phyloP scores from a whole-genome alignment of 345 rosid genomes.

The Rhodomyrtus tomentosa region DNA sequence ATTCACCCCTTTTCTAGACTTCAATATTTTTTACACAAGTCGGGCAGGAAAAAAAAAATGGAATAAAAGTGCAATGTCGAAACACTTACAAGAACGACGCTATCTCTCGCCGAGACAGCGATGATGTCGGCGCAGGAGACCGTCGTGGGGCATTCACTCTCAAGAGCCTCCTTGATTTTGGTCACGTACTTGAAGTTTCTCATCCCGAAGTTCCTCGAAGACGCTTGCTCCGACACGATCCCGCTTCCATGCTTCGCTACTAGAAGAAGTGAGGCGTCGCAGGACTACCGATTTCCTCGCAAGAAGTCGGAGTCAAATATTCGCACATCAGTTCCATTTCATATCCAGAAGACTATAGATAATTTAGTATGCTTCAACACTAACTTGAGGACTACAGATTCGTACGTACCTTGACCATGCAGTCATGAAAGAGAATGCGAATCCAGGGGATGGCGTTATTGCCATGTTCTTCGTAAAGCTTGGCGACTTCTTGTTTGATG shows the following conservation, averaged over 20 bases:
- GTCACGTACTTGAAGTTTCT: conserved; percentile 71
- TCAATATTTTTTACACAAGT: not conserved
- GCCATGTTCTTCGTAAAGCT: conserved; percentile 57
- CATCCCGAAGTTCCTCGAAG: conserved; percentile 76
- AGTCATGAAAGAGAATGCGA: conserved; percentile 88
- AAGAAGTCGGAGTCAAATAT: not conserved
- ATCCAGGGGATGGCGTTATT: conserved; percentile 90
- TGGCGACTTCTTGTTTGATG: conserved; percentile 49
- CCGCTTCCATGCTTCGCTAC: conserved; percentile 25
- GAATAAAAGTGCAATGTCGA: too few species aligned
- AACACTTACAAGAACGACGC: conserved; percentile 45
- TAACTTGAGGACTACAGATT: too few species aligned
- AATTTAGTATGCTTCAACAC: not conserved
- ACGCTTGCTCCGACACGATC: conserved; percentile 48
- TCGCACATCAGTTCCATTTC: not conserved
- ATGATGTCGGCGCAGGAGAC: conserved; percentile 85
- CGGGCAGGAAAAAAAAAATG: too few species aligned
- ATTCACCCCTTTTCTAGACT: not conserved
- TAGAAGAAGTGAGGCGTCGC: conserved; percentile 73
- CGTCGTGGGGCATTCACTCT: conserved; percentile 48
- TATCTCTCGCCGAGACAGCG: conserved; percentile 81
- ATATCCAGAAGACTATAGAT: not conserved
- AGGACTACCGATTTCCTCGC: conserved; percentile 22
- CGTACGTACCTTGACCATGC: conserved; percentile 40
- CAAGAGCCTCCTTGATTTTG: conserved; percentile 64